Evolutionary conservation across 1,139 yeast species (phyloP), one percentile per base, ranked within the genome.

Genomic region (Blastobotrys indianensis): DNA sequence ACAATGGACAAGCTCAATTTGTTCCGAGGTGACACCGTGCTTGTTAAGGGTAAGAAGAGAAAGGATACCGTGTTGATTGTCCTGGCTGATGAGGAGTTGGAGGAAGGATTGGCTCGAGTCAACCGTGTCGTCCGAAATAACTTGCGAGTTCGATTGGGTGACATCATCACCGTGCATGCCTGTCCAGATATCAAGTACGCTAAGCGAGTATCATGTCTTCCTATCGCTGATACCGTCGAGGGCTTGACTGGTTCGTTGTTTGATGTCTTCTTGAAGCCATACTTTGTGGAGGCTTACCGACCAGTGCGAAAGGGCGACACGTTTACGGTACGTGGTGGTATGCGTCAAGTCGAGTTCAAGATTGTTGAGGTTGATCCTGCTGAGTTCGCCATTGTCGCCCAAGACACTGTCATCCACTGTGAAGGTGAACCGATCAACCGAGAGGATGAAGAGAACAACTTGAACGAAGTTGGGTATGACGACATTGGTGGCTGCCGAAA

Each of bases 381-480:
- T 62, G 98, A 92, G 60, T 85, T 82, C 61, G 98, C 97, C 53
- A 94, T 92, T 63, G 99, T 92, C 41, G 95, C 98, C 28, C 98
- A 94, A 70, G 98, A 92, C 63, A 94, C 99, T 37, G 82, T 92
- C 57, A 94, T 92, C 63, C 98, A 92, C 71, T 90, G 96, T 63
- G 99, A 94, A 69, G 99, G 98, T 62, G 99, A 94, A 61, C 97
- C 99, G 61, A 90, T 92, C 69, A 87, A 86, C 71, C 85, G 99
- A 67, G 99, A 92, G 72, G 99, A 92, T 64, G 99, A 94, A 71
- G 99, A 92, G 70, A 87, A 88, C 67, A 87, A 82, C 66, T 76
- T 92, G 69, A 88, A 85, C 61, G 98, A 92, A 56, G 97, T 92
- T 51, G 99, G 99, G 58, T 92, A 92, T 68, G 99, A 92, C 65